Evolutionary conservation across 1,284 basidiomycete genomes (phyloP).

Genomic region (Schizophyllum commune): DNA sequence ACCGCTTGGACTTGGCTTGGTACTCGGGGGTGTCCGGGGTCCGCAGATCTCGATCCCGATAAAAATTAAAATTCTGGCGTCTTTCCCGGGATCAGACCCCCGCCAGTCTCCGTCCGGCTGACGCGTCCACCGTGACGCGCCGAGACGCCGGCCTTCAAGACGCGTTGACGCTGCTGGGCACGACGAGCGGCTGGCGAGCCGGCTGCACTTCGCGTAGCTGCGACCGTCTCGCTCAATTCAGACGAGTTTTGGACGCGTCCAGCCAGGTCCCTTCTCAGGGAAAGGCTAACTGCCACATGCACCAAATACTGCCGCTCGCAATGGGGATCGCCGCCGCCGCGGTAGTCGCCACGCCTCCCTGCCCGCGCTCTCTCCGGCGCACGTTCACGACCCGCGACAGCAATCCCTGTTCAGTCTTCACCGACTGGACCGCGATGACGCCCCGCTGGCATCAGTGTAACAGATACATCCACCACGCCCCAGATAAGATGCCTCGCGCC

Average conservation of each 20-base stretch:
- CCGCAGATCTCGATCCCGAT: neutral
- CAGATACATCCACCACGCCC: neutral
- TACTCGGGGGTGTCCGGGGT: neutral
- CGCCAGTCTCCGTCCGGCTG: neutral
- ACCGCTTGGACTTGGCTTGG: neutral
- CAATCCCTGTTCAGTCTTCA: neutral
- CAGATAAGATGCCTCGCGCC: neutral
- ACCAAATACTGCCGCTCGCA: neutral
- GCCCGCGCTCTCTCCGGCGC: no score
- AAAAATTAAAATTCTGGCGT: neutral
- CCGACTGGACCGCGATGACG: neutral
- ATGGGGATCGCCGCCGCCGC: neutral
- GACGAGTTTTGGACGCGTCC: no score
- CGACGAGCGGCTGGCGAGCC: no score
- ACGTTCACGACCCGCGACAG: neutral
- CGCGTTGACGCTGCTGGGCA: no score
- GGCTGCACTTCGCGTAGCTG: no score
- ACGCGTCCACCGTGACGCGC: neutral
- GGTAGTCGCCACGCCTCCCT: neutral
- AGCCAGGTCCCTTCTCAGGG: neutral
- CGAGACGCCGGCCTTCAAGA: no score
- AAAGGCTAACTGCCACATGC: neutral
- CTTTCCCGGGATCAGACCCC: neutral
- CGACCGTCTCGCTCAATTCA: no score
- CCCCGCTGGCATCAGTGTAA: neutral